Evolutionary conservation across 2,329 filamentous ascomycete genomes (phyloP), one percentile per base, ranked within the genome.

Genomic region (Fusarium sp.): DNA sequence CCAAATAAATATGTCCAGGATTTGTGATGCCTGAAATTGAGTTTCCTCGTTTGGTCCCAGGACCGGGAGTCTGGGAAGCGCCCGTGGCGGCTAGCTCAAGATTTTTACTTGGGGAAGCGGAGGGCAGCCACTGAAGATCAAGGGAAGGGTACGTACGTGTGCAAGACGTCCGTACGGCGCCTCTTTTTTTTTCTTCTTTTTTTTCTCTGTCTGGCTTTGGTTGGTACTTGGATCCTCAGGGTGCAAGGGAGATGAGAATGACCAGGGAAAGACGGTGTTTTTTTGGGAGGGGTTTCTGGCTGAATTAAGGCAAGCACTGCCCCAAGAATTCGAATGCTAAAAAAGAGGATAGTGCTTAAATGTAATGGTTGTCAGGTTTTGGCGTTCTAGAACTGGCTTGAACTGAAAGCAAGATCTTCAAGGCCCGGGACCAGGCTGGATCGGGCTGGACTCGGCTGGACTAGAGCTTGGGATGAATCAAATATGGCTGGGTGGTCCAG

Each of bases 1-100:
- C 71, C 67, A 41, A 73, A 73, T 55, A 65, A 73, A 57, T 28
- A 59, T 58, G 65, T 44, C 69, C 53, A 53, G 65, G 71, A 69
- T 64, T 67, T 74, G 57, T 54, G 72, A 75, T 72, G 72, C 71
- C 74, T 64, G 72, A 75, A 73, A 73, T 75, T 77, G 72, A 76
- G 70, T 76, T 77, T 74, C 65, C 60, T 65, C 68, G 62, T 71
- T 65, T 57, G 68, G 50, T 71, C 67, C 73, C 55, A 71, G 72
- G 64, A 71, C 75, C 73, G 45, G 72, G 75, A 75, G 68, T 72
- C 70, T 75, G 75, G 75, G 70, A 75, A 69, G 68, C 73, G 73
- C 73, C 71, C 75, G 75, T 73, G 68, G 68, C 75, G 72, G 68
- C 72, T 75, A 76, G 70, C 72, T 70, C 68, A 65, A 58, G 67